Evolutionary conservation across 139 green algal species (phyloP), one percentile per base, ranked within the genome.

Genomic region (Chlamydomonas urium): DNA sequence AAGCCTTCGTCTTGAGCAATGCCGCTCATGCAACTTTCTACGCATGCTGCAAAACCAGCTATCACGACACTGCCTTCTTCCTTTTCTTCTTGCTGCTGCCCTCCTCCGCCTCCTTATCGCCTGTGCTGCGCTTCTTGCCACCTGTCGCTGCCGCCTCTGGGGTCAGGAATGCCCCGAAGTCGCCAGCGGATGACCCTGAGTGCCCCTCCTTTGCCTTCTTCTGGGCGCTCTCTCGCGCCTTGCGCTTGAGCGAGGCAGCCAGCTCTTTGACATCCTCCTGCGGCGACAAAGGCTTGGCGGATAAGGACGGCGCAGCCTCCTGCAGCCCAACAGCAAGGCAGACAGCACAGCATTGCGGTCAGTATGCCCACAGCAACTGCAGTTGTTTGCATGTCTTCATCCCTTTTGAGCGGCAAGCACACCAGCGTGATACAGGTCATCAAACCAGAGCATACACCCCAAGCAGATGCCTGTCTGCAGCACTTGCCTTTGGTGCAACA

Each of bases 401-500:
- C n/a, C n/a, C 42, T 8, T 8, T 14, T 50, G 10, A 50, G 42
- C 14, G 42, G 42, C 10, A 8, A 50, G 53, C 53, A 50, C 42
- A 8, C 10, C 42, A 14, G 10, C 42, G 42, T 14, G 14, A 8
- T 24, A 14, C 42, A 50, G 42, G 10, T 8, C 10, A 24, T 8
- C 42, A 8, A 14, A 8, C 14, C 42, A 50, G 14, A 14, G 42
- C 10, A 8, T 24, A 8, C 42, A 50, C 8, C 42, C 8, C 42
- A 8, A 50, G 42, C 42, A 50, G 10, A 50, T 50, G n/a, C n/a
- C n/a, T n/a, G n/a, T n/a, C n/a, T n/a, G n/a, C n/a, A n/a, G n/a
- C 47, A 29, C 67, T 29, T 66, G 72, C 90, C 74, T 89, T 85
- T 2, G 92, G 92, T 37, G 93, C 83, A 56, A 93, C 74, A 71